Evolutionary conservation across 805 yeast genomes (phyloP), one percentile per base, ranked within the genome.

Genomic region (Hemisphaericaspora nanyangensis): DNA sequence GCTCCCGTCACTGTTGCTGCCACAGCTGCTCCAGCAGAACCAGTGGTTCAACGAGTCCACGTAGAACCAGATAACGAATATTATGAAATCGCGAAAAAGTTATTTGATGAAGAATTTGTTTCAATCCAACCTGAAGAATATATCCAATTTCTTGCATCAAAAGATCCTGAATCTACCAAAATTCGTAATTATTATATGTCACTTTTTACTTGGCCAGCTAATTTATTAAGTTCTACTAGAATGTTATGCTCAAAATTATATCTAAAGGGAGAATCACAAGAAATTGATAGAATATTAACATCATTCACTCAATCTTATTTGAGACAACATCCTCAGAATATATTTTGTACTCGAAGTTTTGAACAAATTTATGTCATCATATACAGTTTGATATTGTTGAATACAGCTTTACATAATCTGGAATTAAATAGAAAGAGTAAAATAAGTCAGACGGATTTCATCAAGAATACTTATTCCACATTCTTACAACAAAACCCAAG

Each of bases 201-300:
- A 39, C 50, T 66, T 25, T 76, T 74, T 54, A 47, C 61, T 35
- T 70, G 75, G 61, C 72, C 70, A 34, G 50, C 65, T n/a, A 74
- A 77, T 40, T 60, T 87, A 33, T 61, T 85, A 30, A 57, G 60
- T 2, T 68, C 88, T 1, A 68, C 88, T 13, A 64, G 88, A 24
- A 58, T 59, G 32, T 63, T 87, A 24, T 86, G 95, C 48, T 70
- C 74, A 28, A 76, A 71, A 47, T 54, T 87, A n/a, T 83, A 82
- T 59, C 70, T 88, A 50, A 78, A 79, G 52, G 95, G 91, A 6
- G 95, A 88, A 60, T 79, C 93, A 3, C 90, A 84, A 50, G 84
- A 82, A 51, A 79, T 87, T 37, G 93, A 86, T 58, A 72, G 85
- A 35, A 74, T 87, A 22, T 63, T 88, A 40, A 81, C 83, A 31